Evolutionary conservation across 1,284 basidiomycete species (phyloP), one percentile per base, ranked within the genome.

Genomic region (Trametes hirsuta): DNA sequence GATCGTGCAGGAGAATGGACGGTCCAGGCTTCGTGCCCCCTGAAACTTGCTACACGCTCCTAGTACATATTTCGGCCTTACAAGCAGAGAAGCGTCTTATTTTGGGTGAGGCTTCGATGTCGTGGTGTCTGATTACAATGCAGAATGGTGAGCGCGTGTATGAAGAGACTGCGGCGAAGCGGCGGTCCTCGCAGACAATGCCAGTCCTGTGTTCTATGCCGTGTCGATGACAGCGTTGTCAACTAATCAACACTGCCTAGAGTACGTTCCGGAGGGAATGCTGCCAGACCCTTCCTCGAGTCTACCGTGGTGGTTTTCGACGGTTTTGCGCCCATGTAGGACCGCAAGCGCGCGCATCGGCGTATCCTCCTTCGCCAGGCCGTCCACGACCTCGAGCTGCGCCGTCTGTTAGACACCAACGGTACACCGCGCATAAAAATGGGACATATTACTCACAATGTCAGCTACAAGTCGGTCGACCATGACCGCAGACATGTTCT

Each of bases 401-500:
- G 45, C 0, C 42, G 54, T 50, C n/a, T 58, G 41, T 1, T 15
- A 35, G 3, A 18, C 30, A 5, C 40, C 41, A 18, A 18, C 18
- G 18, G 18, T 18, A 18, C 18, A 18, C 18, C 18, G 18, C 18
- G 18, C 18, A 18, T n/a, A 3, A 10, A 18, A n/a, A 22, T 41
- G 21, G 53, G 21, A 6, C 1, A 30, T 8, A 37, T 10, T 10
- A 74, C 84, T 73, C 66, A 87, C 87, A 53, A 90, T 76, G 59
- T 91, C 88, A 2, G 76, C 72, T 24, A 91, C 72, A 24, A 91
- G 77, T 46, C 82, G 79, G 66, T 90, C 88, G 58, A 90, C 71
- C 59, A 91, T 81, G 65, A 79, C 75, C 69, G 87, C 88, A 1
- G 85, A 82, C 73, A 89, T 77, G 63, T 81, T 90, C 76, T 95